Conservation (phyloP, 2,329 filamentous ascomycete species). For the Acephala macrosclerotiorum region DNA sequence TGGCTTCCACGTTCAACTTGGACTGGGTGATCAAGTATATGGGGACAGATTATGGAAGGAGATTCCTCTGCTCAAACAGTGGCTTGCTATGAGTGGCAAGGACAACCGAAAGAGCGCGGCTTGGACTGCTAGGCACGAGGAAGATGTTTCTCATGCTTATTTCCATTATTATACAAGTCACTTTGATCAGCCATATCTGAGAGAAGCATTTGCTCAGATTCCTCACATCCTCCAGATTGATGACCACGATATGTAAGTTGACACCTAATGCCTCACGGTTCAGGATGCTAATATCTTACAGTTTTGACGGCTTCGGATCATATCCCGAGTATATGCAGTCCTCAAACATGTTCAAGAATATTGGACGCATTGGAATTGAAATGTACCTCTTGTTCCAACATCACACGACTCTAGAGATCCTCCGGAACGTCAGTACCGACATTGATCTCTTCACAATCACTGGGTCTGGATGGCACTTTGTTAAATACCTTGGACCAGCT, state of each 20-base stretch:
- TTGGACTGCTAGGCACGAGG: constrained; percentile 95
- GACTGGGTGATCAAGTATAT: constrained; percentile 93
- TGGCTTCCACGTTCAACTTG: constrained; percentile 93
- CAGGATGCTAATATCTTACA: constrained; percentile 47
- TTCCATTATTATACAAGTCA: constrained; percentile 99
- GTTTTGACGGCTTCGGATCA: constrained; percentile 95
- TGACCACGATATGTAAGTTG: constrained; percentile 94
- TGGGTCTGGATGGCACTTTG: constrained; percentile 97
- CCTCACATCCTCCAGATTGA: constrained; percentile 93
- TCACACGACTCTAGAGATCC: constrained; percentile 92
- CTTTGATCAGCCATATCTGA: constrained; percentile 93
- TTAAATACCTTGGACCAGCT: constrained; percentile 93
- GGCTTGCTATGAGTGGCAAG: constrained; percentile 91
- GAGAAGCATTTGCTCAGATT: constrained; percentile 97
- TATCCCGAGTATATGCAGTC: constrained; percentile 99
- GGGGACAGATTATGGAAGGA: constrained; percentile 97
- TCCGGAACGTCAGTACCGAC: constrained; percentile 88
- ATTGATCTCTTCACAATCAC: constrained; percentile 95
- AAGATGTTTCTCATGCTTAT: constrained; percentile 94
- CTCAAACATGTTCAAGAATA: constrained; percentile 97
- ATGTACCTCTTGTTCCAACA: constrained; percentile 99
- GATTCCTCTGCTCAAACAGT: constrained; percentile 90
- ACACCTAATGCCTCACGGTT: not conserved
- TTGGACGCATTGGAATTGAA: constrained; percentile 91
- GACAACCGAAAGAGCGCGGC: constrained; percentile 88